phyloP scores from a whole-genome alignment of 495 filamentous ascomycete genomes.

The Hyaloscypha bicolor region DNA sequence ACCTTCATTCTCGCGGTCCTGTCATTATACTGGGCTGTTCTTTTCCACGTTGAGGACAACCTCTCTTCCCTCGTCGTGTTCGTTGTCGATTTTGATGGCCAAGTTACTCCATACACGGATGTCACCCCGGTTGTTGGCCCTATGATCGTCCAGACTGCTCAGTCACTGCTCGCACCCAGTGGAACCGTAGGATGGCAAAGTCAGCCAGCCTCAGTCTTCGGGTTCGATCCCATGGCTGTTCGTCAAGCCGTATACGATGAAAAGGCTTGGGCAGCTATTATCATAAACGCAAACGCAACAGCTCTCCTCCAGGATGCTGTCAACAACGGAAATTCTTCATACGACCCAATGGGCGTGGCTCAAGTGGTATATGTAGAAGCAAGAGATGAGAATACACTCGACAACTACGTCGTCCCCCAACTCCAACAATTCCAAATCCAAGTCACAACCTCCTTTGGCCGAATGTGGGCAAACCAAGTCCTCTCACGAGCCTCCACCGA shows the following conservation, averaged over 20 bases:
- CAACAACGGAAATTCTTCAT: conserved; percentile 56
- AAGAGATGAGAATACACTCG: conserved; percentile 57
- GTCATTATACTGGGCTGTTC: conserved; percentile 63
- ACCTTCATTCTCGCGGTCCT: conserved; percentile 56
- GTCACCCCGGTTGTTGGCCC: conserved; percentile 59
- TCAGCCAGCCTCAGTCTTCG: conserved; percentile 53
- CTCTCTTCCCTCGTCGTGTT: conserved; percentile 52
- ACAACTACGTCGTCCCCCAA: conserved; percentile 55
- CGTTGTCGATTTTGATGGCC: conserved; percentile 68
- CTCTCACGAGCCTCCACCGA: conserved; percentile 40
- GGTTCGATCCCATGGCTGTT: conserved; percentile 59
- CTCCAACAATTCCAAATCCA: conserved; percentile 46
- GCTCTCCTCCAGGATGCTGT: conserved; percentile 59
- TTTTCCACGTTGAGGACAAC: conserved; percentile 53
- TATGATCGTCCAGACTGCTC: conserved; percentile 45
- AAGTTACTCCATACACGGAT: conserved; percentile 52
- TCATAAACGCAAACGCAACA: conserved; percentile 69
- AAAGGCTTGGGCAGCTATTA: conserved; percentile 63
- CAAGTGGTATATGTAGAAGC: conserved; percentile 61
- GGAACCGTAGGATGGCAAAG: conserved; percentile 52
- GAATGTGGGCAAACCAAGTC: conserved; percentile 51
- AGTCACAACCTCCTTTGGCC: conserved; percentile 53
- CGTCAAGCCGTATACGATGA: conserved; percentile 64
- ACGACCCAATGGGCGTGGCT: conserved; percentile 64
- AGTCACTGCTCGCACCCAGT: conserved; percentile 39